These are phyloP conservation scores for Triglochin maritima DNA, from an alignment of 106 monocot species.

Conservation along the genomic window DNA sequence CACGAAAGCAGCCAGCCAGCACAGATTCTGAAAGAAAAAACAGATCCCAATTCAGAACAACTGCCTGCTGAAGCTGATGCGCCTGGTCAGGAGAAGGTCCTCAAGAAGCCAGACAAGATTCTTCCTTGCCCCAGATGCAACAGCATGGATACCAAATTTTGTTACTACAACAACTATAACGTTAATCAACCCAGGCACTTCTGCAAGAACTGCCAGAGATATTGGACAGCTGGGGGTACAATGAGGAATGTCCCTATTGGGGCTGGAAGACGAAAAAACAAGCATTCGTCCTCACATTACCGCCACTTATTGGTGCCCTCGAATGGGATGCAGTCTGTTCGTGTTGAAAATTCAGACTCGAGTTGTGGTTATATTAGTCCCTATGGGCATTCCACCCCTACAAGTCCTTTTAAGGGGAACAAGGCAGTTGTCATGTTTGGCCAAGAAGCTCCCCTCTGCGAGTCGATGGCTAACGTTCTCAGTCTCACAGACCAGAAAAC, in stretches of 20 bases:
- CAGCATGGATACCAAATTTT: slow-evolving; percentile 96
- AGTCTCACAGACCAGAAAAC: slow-evolving; percentile 40
- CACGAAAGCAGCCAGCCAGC: slow-evolving; percentile 20
- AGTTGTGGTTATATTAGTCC: slow-evolving; percentile 22
- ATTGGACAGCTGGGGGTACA: slow-evolving; percentile 97
- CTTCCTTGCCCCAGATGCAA: slow-evolving; percentile 92
- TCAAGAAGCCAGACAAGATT: slow-evolving; percentile 94
- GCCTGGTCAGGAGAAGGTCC: slow-evolving; percentile 44
- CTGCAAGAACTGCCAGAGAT: slow-evolving; percentile 96
- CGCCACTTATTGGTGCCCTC: slow-evolving; percentile 26
- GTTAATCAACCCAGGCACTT: slow-evolving; percentile 94
- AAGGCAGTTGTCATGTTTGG: slow-evolving; percentile 49
- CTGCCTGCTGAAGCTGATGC: slow-evolving; percentile 30
- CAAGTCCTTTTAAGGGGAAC: slow-evolving; percentile 19
- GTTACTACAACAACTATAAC: slow-evolving; percentile 97
- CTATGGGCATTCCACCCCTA: slow-evolving; percentile 16
- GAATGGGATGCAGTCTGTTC: slow-evolving; percentile 24
- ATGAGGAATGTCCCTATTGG: slow-evolving; percentile 98
- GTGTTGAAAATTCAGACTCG: slow-evolving; percentile 25
- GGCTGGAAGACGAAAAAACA: slow-evolving; percentile 87
- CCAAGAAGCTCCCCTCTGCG: slow-evolving; percentile 45
- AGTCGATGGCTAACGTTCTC: slow-evolving; percentile 56
- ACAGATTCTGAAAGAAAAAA: slow-evolving; percentile 14
- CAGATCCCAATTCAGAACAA: slow-evolving; percentile 23
- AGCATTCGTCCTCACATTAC: slow-evolving; percentile 44